A percentile compares a stretch with the other conserved stretches of the same genome.
phyloP scores from a whole-genome alignment of 2,329 filamentous ascomycete genomes.

The Talaromyces albobiverticillius region DNA sequence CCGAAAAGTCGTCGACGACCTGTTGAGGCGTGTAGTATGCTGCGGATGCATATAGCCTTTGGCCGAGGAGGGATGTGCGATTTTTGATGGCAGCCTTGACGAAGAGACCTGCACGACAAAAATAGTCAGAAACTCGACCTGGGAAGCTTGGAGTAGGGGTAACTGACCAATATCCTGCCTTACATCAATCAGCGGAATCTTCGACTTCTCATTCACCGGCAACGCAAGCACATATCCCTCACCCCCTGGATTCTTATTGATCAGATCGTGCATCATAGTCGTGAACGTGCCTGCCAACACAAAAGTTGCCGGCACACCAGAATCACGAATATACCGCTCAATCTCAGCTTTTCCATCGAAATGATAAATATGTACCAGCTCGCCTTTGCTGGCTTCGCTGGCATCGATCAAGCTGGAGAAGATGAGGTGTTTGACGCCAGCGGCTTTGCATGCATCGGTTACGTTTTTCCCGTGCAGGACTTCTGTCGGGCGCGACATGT shows the following conservation, averaged over 20 bases:
- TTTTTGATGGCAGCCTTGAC: conserved; percentile 34
- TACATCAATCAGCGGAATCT: conserved; percentile 47
- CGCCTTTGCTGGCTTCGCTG: conserved; percentile 26
- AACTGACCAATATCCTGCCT: conserved; percentile 45
- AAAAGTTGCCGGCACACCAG: conserved; percentile 52
- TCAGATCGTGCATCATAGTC: conserved; percentile 39
- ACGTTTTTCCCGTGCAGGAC: conserved; percentile 24
- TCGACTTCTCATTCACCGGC: conserved; percentile 26
- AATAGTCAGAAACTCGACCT: no score
- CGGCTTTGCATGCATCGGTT: conserved; percentile 27
- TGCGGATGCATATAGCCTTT: conserved; percentile 44
- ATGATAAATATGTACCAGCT: conserved; percentile 37
- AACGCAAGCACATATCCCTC: conserved; percentile 27
- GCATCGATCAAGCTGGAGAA: conserved; percentile 25
- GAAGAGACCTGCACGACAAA: conserved; percentile 24
- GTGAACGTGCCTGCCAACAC: conserved; percentile 56
- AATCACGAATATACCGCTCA: conserved; percentile 53
- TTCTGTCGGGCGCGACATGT: conserved; percentile 26
- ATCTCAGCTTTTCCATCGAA: conserved; percentile 60
- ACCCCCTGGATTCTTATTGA: conserved; percentile 26
- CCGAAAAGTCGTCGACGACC: conserved; percentile 38
- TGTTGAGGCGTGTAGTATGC: conserved; percentile 40
- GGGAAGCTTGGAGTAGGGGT: conserved; percentile 25
- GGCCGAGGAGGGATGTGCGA: conserved; percentile 43
- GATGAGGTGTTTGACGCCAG: conserved; percentile 28